Evolutionary conservation across 1,284 basidiomycete genomes (phyloP).

Genomic region (Naganishia sp.): DNA sequence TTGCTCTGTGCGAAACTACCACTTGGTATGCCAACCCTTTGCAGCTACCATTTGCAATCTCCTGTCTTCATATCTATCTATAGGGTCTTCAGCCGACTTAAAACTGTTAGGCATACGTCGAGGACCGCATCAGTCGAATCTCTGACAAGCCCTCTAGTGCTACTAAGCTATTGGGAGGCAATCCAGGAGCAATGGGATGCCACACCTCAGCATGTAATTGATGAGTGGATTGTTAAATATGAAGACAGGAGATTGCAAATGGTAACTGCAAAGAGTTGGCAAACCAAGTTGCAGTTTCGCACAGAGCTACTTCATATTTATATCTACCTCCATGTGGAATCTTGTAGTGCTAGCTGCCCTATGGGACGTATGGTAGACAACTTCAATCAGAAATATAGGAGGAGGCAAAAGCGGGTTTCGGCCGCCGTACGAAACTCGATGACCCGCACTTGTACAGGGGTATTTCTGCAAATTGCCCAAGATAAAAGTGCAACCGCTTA

Average conservation of each 20-base stretch:
- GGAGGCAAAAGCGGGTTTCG: constrained; percentile 12
- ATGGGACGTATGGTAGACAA: not conserved
- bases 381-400: not conserved
- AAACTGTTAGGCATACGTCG: not conserved
- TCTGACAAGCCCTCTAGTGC: not conserved
- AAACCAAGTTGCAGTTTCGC: not conserved
- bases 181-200: not conserved
- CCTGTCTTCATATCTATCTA: not conserved
- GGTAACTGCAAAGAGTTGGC: not conserved
- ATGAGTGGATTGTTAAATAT: not conserved
- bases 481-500: no score
- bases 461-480: no score
- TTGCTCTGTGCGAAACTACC: not conserved
- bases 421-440: not conserved
- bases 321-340: not conserved
- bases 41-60: not conserved
- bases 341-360: not conserved
- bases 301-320: not conserved
- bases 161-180: not conserved
- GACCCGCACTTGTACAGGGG: no score
- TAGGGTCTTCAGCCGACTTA: not conserved
- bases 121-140: no score
- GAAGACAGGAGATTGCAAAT: not conserved
- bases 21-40: not conserved
- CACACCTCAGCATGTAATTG: not conserved